Percentiles rank a stretch among this genome's conserved stretches.
Evolutionary conservation across 176 grass and related monocot genomes (phyloP).

Genomic region (Oryza glumipatula): DNA sequence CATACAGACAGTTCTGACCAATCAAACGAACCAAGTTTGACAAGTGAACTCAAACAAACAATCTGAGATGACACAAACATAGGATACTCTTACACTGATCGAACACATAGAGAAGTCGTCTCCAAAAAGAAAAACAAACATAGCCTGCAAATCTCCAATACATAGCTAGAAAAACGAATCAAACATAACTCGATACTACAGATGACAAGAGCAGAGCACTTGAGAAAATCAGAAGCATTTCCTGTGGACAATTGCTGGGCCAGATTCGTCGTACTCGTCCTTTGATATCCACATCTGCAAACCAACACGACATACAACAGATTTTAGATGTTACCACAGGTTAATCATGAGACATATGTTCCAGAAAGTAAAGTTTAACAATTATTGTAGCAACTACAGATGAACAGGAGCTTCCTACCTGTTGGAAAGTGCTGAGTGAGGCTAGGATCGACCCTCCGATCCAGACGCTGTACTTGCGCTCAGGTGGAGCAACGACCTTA

Average conservation of each 20-base stretch:
- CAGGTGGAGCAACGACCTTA: slow-evolving; percentile 67
- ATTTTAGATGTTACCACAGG: slow-evolving; percentile 12
- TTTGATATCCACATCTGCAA: slow-evolving; percentile 82
- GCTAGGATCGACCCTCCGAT: slow-evolving; percentile 78
- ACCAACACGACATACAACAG: slow-evolving; percentile 1
- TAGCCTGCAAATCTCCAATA: slow-evolving; percentile 50
- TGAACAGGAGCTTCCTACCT: slow-evolving; percentile 35
- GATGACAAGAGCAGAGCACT: background rate
- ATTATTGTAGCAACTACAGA: background rate
- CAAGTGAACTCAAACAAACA: slow-evolving; percentile 27
- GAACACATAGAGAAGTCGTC: slow-evolving; percentile 12
- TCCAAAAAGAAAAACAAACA: slow-evolving; percentile 25
- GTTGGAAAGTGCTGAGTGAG: slow-evolving; percentile 82
- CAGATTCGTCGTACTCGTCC: slow-evolving; percentile 74
- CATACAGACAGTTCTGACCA: slow-evolving; percentile 34
- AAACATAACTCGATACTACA: slow-evolving; percentile 29
- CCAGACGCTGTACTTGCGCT: slow-evolving; percentile 84
- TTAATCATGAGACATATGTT: background rate
- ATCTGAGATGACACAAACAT: slow-evolving; percentile 7
- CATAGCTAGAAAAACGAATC: slow-evolving; percentile 41
- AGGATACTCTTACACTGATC: slow-evolving; percentile 23
- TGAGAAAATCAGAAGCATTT: slow-evolving; percentile 62
- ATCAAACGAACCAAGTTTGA: slow-evolving; percentile 45
- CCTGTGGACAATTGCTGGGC: slow-evolving; percentile 75
- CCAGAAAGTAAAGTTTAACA: background rate